Base-by-base conservation (phyloP, 768 basidiomycete species). In the Boletus subcaerulescens region DNA sequence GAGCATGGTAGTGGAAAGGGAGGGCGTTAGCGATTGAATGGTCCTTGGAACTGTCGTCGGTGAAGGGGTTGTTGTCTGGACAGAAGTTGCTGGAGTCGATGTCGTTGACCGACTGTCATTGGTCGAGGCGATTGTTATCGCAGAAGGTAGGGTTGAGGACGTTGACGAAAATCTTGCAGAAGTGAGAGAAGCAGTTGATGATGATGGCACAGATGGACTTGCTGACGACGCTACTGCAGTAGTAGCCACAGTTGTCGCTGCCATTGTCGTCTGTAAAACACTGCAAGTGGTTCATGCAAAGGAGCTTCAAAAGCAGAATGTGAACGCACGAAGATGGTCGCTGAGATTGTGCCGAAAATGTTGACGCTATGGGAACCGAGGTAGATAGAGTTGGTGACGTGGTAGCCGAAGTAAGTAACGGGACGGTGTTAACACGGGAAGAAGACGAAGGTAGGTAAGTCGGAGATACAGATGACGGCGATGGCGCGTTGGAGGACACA, bases 251-350 rank as follows among this genome's bases (percentile, higher is more conserved):
- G 44, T 53, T 38, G 65, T 50, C 26, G 17, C 38, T 17, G 61
- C 14, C 54, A 64, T 61, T 20, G 57, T 40, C 20, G 52, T 48
- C 42, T 50, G 51, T 40, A 41, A 45, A 47, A 42, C 50, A 46
- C 64, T 56, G 64, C 31, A 43, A 48, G 59, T 35, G 60, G 45
- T 54, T 71, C 52, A 59, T 52, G 56, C 39, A 48, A 22, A 59
- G 26, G 45, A 46, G 40, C 33, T 24, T 39, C 33, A 29, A 50
- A 52, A 52, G 31, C 29, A 50, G 38, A 31, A 53, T 36, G 14
- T 50, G 43, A 42, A 68, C 71, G 65, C 53, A 73, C 70, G 52
- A 55, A 43, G 60, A 58, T 45, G 56, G 32, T 32, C 52, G 49
- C 24, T 52, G 50, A 39, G 63, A 48, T 29, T 60, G 55, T 40